Evolutionary conservation across 352 stramenopile genomes (phyloP), one percentile per base, ranked within the genome.

Genomic region (Phytopythium boreale): DNA sequence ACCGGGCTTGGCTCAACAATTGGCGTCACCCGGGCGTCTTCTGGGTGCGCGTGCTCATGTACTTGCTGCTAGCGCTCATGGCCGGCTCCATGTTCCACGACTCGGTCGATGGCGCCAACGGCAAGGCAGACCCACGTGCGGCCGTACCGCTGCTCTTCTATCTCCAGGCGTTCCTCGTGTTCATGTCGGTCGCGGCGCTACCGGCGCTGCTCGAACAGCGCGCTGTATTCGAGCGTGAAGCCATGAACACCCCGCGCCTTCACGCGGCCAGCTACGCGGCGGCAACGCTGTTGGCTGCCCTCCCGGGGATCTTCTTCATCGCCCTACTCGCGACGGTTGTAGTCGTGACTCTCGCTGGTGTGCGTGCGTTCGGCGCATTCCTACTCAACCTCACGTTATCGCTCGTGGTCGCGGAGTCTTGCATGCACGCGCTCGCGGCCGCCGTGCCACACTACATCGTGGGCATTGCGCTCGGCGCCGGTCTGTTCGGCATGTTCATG

Each of bases 141-240:
- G 75, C 86, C 47, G 76, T 87, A 14, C 76, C 86, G 15, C 68
- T 97, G 29, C 69, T 97, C 12, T 97, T 97, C 70, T 97, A 93
- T 74, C 80, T 93, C 9, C 84, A 94, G 52, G 88, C 89, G 12
- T 97, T 97, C 66, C 72, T 97, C 52, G 86, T 95, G 29, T 97
- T 96, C 72, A 98, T 97, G 89, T 92, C 76, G 10, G 81, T 97
- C n/a, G 90, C 90, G 4, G 82, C 81, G 4, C 61, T 97, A n/a
- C 91, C 91, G 2, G 87, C 88, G 47, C 77, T 95, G 34, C 78
- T 97, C 58, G 81, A 96, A 50, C 79, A 96, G 61, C 76, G 90
- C 59, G 78, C 76, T 6, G 91, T 97, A 47, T 88, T 97, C 39
- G 66, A 93, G 55, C 88, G 90, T 11, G 91, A 97, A 71, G 73